These are phyloP conservation scores for Austroboletus niveus DNA, from an alignment of 1,284 basidiomycete genomes.

Conservation along the genomic window DNA sequence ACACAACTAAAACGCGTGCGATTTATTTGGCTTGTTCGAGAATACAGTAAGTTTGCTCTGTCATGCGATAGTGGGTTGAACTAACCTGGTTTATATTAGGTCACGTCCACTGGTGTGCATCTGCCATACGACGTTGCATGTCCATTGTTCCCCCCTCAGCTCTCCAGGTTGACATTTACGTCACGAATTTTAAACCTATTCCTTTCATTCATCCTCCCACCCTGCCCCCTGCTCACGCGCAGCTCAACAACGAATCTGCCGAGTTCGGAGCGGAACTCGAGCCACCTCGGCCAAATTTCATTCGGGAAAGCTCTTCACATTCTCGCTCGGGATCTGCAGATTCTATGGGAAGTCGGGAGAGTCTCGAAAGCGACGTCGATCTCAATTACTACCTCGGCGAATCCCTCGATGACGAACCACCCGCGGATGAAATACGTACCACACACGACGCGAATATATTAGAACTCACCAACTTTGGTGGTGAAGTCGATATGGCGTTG, in stretches of 20 bases:
- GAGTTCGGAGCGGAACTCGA: constrained; percentile 29
- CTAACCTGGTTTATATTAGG: constrained; percentile 39
- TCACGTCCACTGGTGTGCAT: constrained; percentile 84
- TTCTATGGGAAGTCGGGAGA: constrained; percentile 38
- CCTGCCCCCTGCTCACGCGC: background rate
- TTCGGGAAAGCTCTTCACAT: constrained; percentile 14
- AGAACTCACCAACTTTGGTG: constrained; percentile 82
- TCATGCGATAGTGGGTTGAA: background rate
- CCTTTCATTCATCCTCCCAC: constrained; percentile 5
- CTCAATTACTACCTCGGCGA: constrained; percentile 46
- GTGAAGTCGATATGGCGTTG: constrained; percentile 65
- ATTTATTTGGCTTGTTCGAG: constrained; percentile 84
- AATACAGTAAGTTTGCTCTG: constrained; percentile 59
- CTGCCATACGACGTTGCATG: constrained; percentile 66
- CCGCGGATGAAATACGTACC: constrained; percentile 32
- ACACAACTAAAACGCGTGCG: constrained; percentile 62
- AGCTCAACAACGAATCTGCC: background rate
- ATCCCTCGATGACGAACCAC: constrained; percentile 30
- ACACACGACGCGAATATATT: constrained; percentile 55
- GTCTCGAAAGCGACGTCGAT: constrained; percentile 37
- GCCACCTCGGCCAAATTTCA: constrained; percentile 45
- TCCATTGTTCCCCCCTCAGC: constrained; percentile 55
- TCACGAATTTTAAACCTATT: constrained; percentile 53
- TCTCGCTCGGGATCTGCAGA: constrained; percentile 23
- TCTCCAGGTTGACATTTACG: constrained; percentile 78